Conservation (phyloP, 768 basidiomycete genomes). For the Termitomyces titanicus region DNA sequence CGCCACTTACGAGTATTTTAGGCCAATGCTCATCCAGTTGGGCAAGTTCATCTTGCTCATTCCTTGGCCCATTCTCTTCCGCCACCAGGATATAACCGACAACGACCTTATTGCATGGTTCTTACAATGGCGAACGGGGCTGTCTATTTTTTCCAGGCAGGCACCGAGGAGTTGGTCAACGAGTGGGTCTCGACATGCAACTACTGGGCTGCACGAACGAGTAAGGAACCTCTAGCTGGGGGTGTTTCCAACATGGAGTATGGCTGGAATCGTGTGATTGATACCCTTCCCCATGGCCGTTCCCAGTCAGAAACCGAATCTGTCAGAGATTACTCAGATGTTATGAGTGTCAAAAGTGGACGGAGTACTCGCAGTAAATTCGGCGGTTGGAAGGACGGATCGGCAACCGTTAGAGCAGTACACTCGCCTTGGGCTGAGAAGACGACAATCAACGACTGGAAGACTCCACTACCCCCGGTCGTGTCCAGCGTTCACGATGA, state of each 20-base stretch:
- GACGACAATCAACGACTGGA: constrained; percentile 89
- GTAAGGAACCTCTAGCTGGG: constrained; percentile 92
- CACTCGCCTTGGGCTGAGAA: constrained; percentile 78
- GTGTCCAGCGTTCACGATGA: constrained; percentile 87
- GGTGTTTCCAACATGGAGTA: constrained; percentile 99
- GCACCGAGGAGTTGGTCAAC: constrained; percentile 96
- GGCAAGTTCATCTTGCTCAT: constrained; percentile 82
- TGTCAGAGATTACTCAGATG: constrained; percentile 51
- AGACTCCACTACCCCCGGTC: constrained; percentile 79
- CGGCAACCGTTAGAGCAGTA: constrained; percentile 57
- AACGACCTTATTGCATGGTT: constrained; percentile 94
- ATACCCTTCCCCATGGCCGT: constrained; percentile 45
- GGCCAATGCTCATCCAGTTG: constrained; percentile 85
- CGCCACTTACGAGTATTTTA: constrained; percentile 24
- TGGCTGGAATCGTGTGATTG: constrained; percentile 86
- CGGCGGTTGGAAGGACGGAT: constrained; percentile 63
- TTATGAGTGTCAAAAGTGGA: constrained; percentile 70
- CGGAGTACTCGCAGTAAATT: constrained; percentile 74
- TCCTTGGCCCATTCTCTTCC: constrained; percentile 85
- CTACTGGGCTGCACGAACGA: constrained; percentile 96
- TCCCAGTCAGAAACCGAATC: constrained; percentile 59
- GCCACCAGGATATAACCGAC: constrained; percentile 86
- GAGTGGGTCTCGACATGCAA: constrained; percentile 99
- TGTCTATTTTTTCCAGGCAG: constrained; percentile 98
- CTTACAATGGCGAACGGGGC: constrained; percentile 84